These are phyloP conservation scores for Annulohypoxylon stygium DNA, from an alignment of 495 filamentous ascomycete genomes.

Conservation along the genomic window DNA sequence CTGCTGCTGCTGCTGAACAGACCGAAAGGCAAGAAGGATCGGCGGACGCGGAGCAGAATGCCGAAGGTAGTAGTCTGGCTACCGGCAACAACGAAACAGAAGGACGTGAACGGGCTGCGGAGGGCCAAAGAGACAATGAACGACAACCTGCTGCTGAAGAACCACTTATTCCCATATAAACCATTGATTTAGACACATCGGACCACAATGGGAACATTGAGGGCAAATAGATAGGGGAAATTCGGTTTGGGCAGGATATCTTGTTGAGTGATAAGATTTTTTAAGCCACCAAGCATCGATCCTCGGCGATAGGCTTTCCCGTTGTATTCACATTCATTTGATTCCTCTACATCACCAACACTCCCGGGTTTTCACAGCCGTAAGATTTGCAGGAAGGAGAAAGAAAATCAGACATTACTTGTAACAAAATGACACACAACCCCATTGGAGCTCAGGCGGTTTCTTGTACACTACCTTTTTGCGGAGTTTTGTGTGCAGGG, in stretches of 20 bases:
- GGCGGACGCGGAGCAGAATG: conserved; percentile 12
- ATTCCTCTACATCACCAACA: no score
- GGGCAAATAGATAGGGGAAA: not conserved
- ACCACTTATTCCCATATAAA: conserved; percentile 23
- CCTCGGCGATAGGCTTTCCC: not conserved
- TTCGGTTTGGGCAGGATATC: not conserved
- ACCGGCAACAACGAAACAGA: not conserved
- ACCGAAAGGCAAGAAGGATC: conserved; percentile 15
- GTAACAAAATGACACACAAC: not conserved
- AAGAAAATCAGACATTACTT: not conserved
- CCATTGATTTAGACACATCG: conserved; percentile 4
- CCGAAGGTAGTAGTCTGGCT: not conserved
- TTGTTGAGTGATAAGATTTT: not conserved
- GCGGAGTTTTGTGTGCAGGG: not conserved
- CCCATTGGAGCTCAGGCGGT: not conserved
- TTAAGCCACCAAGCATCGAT: not conserved
- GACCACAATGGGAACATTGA: not conserved
- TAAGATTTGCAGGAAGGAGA: not conserved
- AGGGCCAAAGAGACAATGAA: conserved; percentile 16
- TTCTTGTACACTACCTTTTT: conserved; percentile 12
- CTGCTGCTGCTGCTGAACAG: conserved; percentile 40
- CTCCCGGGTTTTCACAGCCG: not conserved
- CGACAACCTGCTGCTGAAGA: conserved; percentile 21
- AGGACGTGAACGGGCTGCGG: conserved; percentile 1
- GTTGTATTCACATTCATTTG: not conserved